A percentile compares a stretch with the other conserved stretches of the same genome.
phyloP scores from a whole-genome alignment of 2,329 filamentous ascomycete species.

The Diaporthe amygdali region DNA sequence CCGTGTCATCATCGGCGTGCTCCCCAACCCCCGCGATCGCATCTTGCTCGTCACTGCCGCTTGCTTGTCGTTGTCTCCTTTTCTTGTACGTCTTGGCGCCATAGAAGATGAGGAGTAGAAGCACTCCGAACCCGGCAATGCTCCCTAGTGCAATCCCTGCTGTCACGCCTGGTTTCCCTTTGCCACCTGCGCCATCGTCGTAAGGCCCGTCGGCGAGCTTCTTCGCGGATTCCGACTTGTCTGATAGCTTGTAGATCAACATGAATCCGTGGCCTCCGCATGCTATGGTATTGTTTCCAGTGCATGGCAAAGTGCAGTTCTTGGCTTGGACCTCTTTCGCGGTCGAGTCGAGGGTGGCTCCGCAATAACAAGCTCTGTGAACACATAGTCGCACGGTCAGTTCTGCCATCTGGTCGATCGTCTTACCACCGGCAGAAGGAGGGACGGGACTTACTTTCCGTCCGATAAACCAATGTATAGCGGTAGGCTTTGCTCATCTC shows the following conservation, averaged over 20 bases:
- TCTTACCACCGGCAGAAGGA: background rate
- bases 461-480: constrained; percentile 13
- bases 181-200: background rate
- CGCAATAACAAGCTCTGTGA: constrained; percentile 20
- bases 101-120: background rate
- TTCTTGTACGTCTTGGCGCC: background rate
- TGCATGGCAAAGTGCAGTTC: constrained; percentile 6
- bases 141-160: constrained; percentile 15
- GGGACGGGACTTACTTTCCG: background rate
- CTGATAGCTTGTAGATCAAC: constrained; percentile 1
- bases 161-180: background rate
- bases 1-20: background rate
- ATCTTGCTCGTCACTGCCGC: background rate
- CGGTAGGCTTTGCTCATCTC: background rate
- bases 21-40: background rate
- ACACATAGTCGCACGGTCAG: background rate
- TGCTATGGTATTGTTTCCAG: background rate
- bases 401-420: background rate
- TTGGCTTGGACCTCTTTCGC: background rate
- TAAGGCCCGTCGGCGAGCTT: background rate
- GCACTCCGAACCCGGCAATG: background rate
- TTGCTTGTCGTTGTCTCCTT: background rate
- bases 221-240: background rate
- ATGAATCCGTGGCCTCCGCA: constrained; percentile 12
- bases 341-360: constrained; percentile 1